Conservation (phyloP, 2,329 filamentous ascomycete species). For the Aspergillus chevalieri region DNA sequence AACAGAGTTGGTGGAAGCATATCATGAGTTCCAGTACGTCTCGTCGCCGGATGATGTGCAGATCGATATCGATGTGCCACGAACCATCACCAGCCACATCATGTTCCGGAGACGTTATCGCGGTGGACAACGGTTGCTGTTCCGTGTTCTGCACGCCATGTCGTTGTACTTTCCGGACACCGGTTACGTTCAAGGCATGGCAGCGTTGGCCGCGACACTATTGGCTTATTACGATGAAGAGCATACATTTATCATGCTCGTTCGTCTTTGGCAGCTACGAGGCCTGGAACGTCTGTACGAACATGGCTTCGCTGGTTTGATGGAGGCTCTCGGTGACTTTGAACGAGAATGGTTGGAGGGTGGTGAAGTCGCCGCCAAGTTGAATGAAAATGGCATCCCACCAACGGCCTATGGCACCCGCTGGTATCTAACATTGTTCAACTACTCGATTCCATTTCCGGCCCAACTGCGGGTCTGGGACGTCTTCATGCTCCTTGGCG, state of each 20-base stretch:
- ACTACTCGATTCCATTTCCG: conserved; percentile 88
- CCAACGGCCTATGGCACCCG: conserved; percentile 90
- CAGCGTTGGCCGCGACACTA: conserved; percentile 81
- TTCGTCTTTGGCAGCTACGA: conserved; percentile 85
- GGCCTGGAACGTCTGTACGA: conserved; percentile 80
- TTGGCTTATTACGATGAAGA: conserved; percentile 98
- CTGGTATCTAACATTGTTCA: conserved; percentile 97
- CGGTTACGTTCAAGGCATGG: conserved; percentile 98
- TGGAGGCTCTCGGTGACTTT: conserved; percentile 79
- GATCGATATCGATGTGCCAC: conserved; percentile 93
- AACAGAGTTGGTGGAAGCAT: conserved; percentile 64
- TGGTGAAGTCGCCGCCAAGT: conserved; percentile 70
- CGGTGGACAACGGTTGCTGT: conserved; percentile 84
- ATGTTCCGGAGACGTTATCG: conserved; percentile 93
- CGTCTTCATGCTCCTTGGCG: conserved; percentile 90
- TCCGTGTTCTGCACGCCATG: conserved; percentile 85
- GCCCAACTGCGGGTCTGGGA: conserved; percentile 97
- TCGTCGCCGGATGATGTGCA: conserved; percentile 87
- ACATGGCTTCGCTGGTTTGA: conserved; percentile 76
- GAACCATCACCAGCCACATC: conserved; percentile 91
- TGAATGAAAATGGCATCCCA: conserved; percentile 72
- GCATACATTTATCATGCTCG: conserved; percentile 88
- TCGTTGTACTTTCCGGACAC: conserved; percentile 86
- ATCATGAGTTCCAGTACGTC: conserved; percentile 64
- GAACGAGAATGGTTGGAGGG: conserved; percentile 73